phyloP scores from a whole-genome alignment of 768 basidiomycete species.

The Lentinus brumalis region DNA sequence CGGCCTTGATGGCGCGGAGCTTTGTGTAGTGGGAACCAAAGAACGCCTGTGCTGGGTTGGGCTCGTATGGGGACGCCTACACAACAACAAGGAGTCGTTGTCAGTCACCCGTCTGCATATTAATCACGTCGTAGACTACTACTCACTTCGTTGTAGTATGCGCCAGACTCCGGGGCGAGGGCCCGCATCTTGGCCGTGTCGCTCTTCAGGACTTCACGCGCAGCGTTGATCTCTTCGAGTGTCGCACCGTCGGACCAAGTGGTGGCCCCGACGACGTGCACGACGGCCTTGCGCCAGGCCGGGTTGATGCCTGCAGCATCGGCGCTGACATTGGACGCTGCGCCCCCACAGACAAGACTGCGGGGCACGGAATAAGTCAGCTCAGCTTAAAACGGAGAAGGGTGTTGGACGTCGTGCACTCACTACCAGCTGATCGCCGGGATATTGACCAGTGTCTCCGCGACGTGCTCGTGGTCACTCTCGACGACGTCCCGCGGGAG shows the following conservation, averaged over 20 bases:
- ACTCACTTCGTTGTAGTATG: slow-evolving; percentile 52
- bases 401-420: background rate
- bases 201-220: slow-evolving; percentile 13
- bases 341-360: slow-evolving; percentile 48
- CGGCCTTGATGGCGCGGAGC: slow-evolving; percentile 44
- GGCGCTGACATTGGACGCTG: slow-evolving; percentile 39
- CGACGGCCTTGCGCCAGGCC: slow-evolving; percentile 47
- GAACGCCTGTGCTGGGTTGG: slow-evolving; percentile 42
- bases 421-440: slow-evolving; percentile 13
- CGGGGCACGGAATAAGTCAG: too few species aligned
- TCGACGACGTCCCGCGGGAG: slow-evolving; percentile 19
- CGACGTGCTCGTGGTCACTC: slow-evolving; percentile 10
- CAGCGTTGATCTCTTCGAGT: slow-evolving; percentile 15
- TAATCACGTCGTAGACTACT: too few species aligned
- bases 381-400: too few species aligned
- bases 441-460: slow-evolving; percentile 3
- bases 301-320: slow-evolving; percentile 48
- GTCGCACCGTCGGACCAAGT: slow-evolving; percentile 24
- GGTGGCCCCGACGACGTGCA: slow-evolving; percentile 27
- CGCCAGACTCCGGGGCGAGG: slow-evolving; percentile 34
- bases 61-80: slow-evolving; percentile 28
- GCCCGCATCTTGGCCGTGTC: slow-evolving; percentile 31
- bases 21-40: slow-evolving; percentile 47
- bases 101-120: too few species aligned
- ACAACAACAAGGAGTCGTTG: too few species aligned